These are phyloP conservation scores for Colletotrichum karsti DNA, from an alignment of 2,329 filamentous ascomycete species.

Conservation along the genomic window DNA sequence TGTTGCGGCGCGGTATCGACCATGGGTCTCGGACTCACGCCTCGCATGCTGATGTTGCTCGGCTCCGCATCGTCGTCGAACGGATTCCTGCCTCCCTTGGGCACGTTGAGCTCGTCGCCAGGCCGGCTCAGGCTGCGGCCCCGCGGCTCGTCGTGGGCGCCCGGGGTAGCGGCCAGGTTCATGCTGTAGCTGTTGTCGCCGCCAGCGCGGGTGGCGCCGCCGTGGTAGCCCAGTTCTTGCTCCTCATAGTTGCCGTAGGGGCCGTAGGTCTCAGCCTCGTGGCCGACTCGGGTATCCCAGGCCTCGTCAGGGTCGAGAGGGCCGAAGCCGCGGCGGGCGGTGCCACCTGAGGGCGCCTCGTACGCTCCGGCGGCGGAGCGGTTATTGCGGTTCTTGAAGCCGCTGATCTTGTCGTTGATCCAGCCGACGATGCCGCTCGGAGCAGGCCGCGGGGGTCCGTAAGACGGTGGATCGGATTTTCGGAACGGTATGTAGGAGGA, in stretches of 20 bases:
- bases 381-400: conserved; percentile 71
- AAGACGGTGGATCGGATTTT: conserved; percentile 51
- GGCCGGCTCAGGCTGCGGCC: conserved; percentile 20
- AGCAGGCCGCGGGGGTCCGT: conserved; percentile 62
- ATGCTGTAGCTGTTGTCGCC: conserved; percentile 56
- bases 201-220: conserved; percentile 46
- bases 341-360: conserved; percentile 61
- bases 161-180: conserved; percentile 52
- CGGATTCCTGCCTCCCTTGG: conserved; percentile 63
- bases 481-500: conserved; percentile 78
- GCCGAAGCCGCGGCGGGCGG: conserved; percentile 66
- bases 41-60: conserved; percentile 69
- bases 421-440: conserved; percentile 75
- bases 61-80: conserved; percentile 76
- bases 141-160: conserved; percentile 37
- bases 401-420: conserved; percentile 72
- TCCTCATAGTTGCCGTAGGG: conserved; percentile 76
- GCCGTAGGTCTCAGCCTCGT: conserved; percentile 73
- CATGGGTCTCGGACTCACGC: conserved; percentile 81
- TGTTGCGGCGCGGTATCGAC: conserved; percentile 46
- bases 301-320: conserved; percentile 84
- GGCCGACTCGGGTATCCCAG: conserved; percentile 83
- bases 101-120: conserved; percentile 37
- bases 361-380: conserved; percentile 77
- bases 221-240: conserved; percentile 70